Evolutionary conservation across 768 basidiomycete species (phyloP).

Genomic region (Mycena floridula): DNA sequence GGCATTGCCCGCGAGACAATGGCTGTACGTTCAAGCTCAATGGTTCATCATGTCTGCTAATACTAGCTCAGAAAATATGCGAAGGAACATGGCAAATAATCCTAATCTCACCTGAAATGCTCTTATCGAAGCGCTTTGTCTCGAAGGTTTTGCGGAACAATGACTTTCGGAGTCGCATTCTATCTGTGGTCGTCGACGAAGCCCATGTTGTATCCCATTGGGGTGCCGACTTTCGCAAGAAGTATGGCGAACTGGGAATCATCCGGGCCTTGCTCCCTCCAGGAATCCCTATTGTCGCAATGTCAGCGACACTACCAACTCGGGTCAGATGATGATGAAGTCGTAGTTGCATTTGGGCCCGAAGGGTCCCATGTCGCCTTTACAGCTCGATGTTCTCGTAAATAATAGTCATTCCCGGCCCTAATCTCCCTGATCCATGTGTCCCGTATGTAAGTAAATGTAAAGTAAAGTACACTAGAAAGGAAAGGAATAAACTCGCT

Average conservation of each 20-base stretch:
- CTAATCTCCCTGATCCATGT: too few species aligned
- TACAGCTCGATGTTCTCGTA: too few species aligned
- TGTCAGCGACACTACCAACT: slow-evolving; percentile 15
- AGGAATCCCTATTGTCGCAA: slow-evolving; percentile 9
- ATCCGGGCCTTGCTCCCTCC: slow-evolving; percentile 17
- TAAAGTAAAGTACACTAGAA: too few species aligned
- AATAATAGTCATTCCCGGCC: too few species aligned
- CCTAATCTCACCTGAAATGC: slow-evolving; percentile 22
- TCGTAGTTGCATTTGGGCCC: too few species aligned
- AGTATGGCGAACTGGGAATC: slow-evolving; percentile 15
- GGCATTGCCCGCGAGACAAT: too few species aligned
- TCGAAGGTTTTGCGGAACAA: slow-evolving; percentile 14
- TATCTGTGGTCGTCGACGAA: slow-evolving; percentile 22
- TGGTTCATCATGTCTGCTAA: too few species aligned
- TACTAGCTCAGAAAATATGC: slow-evolving; percentile 5
- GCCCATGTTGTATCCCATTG: slow-evolving; percentile 24
- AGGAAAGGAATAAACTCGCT: too few species aligned
- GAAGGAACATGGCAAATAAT: slow-evolving; percentile 16
- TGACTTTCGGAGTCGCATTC: slow-evolving; percentile 9
- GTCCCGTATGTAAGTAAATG: too few species aligned
- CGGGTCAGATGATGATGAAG: slow-evolving; percentile 10
- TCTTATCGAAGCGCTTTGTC: slow-evolving; percentile 17
- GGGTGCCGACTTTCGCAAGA: slow-evolving; percentile 23
- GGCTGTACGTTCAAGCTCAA: too few species aligned
- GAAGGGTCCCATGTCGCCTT: too few species aligned